Evolutionary conservation across 768 basidiomycete species (phyloP), one percentile per base, ranked within the genome.

Genomic region (Russula compacta): DNA sequence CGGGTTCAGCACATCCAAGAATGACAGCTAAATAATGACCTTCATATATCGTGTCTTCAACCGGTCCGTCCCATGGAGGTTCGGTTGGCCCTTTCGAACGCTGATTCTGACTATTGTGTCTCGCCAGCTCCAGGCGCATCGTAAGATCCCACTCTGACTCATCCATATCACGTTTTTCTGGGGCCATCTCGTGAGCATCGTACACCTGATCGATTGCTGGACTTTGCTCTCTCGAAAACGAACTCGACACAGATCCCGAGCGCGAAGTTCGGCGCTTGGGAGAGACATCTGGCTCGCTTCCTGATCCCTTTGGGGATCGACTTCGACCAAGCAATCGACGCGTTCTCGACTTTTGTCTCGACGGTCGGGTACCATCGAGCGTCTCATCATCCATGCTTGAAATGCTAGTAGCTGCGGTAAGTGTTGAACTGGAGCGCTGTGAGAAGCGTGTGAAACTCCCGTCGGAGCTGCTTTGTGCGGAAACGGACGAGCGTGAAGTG

Each of bases 51-150:
- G 84, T 87, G 33, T 81, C 81, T 65, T 86, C 85, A 15, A 79
- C 69, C 3, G 81, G 77, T 33, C 68, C 72, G 15, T 83, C 81
- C 65, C 79, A 68, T 6, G 74, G 67, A 56, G 80, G 64, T 48
- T 75, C 66, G 10, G 75, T 60, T 47, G 75, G 69, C 51, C 71
- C 69, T 51, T 79, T 79, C 17, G 77, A 79, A 60, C 82, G 79
- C 66, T 92, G 91, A 70, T 80, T 88, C 68, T 85, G 79, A 70
- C 91, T 92, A 70, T 97, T 97, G 66, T 82, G 81, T 61, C 90
- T 77, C 6, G 94, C 94, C 52, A 95, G 75, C 64, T 90, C 90
- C 54, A 97, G 74, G 51, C 87, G 85, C 75, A 82, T 78, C 21
- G 85, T 80, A 56, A 95, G 76, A 69, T 95, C 88, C 66, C 81